Conservation (phyloP, 2,329 filamentous ascomycete species). For the Xylaria arbuscula region DNA sequence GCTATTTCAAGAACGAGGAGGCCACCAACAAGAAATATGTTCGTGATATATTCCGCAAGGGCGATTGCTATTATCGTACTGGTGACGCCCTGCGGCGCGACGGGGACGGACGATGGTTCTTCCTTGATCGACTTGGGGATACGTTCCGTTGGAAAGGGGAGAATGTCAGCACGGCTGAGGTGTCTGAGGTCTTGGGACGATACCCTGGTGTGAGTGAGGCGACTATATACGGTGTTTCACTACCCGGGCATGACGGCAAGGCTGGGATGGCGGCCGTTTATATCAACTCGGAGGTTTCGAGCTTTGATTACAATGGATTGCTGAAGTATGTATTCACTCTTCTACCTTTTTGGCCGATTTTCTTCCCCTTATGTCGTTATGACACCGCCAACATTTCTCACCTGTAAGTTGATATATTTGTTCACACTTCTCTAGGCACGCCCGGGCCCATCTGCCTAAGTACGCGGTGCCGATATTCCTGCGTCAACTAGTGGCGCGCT, state of each 20-base stretch:
- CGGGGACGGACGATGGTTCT: slow-evolving; percentile 74
- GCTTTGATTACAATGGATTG: slow-evolving; percentile 70
- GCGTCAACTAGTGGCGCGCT: slow-evolving; percentile 67
- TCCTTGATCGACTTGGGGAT: slow-evolving; percentile 75
- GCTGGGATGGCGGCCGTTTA: slow-evolving; percentile 73
- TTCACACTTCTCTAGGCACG: slow-evolving; percentile 54
- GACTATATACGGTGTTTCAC: slow-evolving; percentile 75
- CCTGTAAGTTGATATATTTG: background rate
- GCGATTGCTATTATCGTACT: slow-evolving; percentile 75
- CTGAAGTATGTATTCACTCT: slow-evolving; percentile 57
- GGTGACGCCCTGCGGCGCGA: slow-evolving; percentile 74
- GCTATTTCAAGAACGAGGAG: slow-evolving; percentile 74
- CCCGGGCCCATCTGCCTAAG: slow-evolving; percentile 69
- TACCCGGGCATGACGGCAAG: slow-evolving; percentile 75
- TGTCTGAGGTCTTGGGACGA: slow-evolving; percentile 70
- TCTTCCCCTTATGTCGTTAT: background rate
- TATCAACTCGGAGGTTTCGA: slow-evolving; percentile 58
- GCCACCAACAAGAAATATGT: slow-evolving; percentile 76
- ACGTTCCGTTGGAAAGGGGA: slow-evolving; percentile 81
- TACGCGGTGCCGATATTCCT: slow-evolving; percentile 83
- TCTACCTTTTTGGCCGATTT: background rate
- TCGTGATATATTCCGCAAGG: slow-evolving; percentile 71
- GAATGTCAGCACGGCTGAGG: slow-evolving; percentile 75
- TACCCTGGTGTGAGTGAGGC: slow-evolving; percentile 71
- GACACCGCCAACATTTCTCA: background rate